phyloP scores from a whole-genome alignment of 768 basidiomycete species.

The Tylopilus plumbeoviolaceoides region DNA sequence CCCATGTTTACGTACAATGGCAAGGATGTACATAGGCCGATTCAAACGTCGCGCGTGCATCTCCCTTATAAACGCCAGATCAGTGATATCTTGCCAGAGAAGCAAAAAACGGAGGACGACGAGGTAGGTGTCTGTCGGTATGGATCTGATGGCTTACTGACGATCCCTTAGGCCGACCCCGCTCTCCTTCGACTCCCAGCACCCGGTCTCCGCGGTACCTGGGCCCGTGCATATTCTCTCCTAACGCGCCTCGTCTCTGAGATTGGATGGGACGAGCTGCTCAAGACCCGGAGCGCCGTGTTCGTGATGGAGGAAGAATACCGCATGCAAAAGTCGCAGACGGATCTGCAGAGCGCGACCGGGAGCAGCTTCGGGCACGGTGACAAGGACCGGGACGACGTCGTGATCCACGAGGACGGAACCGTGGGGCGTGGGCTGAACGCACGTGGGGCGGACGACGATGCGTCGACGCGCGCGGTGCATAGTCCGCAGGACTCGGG shows the following conservation, averaged over 20 bases:
- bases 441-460: conserved; percentile 44
- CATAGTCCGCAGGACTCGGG: conserved; percentile 28
- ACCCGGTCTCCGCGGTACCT: conserved; percentile 91
- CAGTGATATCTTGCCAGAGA: conserved; percentile 85
- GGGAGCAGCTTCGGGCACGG: not conserved
- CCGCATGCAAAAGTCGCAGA: conserved; percentile 88
- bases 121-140: conserved; percentile 42
- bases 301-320: conserved; percentile 99
- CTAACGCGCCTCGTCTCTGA: conserved; percentile 88
- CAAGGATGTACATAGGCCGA: conserved; percentile 83
- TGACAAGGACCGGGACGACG: conserved; percentile 16
- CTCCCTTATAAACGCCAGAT: conserved; percentile 84
- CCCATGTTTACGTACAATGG: conserved; percentile 99
- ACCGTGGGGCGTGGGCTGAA: conserved; percentile 32
- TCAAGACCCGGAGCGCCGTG: conserved; percentile 89
- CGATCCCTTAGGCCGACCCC: conserved; percentile 67
- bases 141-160: not conserved
- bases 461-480: conserved; percentile 68
- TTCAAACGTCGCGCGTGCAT: conserved; percentile 76
- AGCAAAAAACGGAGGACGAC: conserved; percentile 78
- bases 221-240: conserved; percentile 90
- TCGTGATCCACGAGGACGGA: conserved; percentile 64
- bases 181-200: conserved; percentile 93
- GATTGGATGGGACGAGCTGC: conserved; percentile 98
- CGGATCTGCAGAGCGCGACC: conserved; percentile 50